Conservation (phyloP, 2,329 filamentous ascomycete species). For the Xylariaceae sp. region DNA sequence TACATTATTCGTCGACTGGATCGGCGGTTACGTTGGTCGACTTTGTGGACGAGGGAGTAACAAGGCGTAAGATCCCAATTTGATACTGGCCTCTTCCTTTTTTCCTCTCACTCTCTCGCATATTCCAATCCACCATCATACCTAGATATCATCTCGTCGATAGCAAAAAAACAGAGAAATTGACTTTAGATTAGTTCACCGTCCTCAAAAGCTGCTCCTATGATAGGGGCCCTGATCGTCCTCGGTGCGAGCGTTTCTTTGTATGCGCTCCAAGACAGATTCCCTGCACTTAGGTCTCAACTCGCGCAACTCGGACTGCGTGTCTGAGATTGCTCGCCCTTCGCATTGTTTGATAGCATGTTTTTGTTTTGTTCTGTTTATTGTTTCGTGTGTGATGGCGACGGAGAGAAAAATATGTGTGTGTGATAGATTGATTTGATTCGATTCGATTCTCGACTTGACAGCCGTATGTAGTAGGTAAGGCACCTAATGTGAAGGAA, state of each 20-base stretch:
- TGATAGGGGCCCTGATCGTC: slow-evolving; percentile 10
- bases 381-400: too few relatives aligned
- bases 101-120: not conserved
- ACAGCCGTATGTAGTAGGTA: too few relatives aligned
- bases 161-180: not conserved
- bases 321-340: not conserved
- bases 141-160: not conserved
- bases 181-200: slow-evolving; percentile 7
- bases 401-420: not conserved
- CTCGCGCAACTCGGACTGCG: not conserved
- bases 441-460: too few relatives aligned
- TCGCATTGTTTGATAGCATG: not conserved
- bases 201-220: not conserved
- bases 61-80: slow-evolving; percentile 29
- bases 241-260: slow-evolving; percentile 11
- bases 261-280: slow-evolving; percentile 10
- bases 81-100: not conserved
- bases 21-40: slow-evolving; percentile 32
- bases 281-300: slow-evolving; percentile 4
- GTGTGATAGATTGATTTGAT: not conserved
- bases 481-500: too few relatives aligned
- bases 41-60: slow-evolving; percentile 27
- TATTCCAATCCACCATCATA: not conserved
- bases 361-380: not conserved
- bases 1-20: slow-evolving; percentile 36